Evolutionary conservation across 2,329 filamentous ascomycete genomes (phyloP).

Genomic region (Cercospora zeina): DNA sequence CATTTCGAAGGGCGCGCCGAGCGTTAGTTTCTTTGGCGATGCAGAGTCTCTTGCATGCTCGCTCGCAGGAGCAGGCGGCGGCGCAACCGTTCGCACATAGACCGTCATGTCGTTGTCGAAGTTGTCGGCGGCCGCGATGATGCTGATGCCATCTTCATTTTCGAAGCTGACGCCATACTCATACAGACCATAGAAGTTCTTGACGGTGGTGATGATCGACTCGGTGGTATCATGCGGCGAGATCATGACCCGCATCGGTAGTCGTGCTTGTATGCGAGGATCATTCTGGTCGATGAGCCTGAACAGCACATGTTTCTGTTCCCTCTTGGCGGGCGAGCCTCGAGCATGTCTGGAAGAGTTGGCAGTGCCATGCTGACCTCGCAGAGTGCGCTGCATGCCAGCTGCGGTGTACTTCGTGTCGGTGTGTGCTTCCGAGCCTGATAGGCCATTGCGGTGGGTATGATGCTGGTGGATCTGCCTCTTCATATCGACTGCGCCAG

Average conservation of each 20-base stretch:
- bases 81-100: conserved; percentile 65
- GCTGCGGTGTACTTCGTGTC: conserved; percentile 18
- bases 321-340: conserved; percentile 41
- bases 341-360: conserved; percentile 32
- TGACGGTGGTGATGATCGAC: conserved; percentile 96
- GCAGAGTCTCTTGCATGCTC: conserved; percentile 36
- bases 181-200: conserved; percentile 98
- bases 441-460: conserved; percentile 36
- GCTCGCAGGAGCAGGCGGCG: conserved; percentile 26
- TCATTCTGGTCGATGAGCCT: conserved; percentile 60
- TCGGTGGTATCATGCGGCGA: conserved; percentile 95
- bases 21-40: conserved; percentile 57
- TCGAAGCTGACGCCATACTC: conserved; percentile 91
- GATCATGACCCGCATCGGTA: conserved; percentile 86
- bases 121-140: conserved; percentile 96
- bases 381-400: conserved; percentile 28
- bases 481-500: conserved; percentile 31
- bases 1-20: conserved; percentile 66
- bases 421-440: conserved; percentile 25
- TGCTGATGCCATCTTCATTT: conserved; percentile 80
- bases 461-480: conserved; percentile 42
- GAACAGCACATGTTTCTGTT: conserved; percentile 74
- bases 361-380: conserved; percentile 29
- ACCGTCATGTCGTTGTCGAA: conserved; percentile 89
- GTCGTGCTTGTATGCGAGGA: conserved; percentile 57